Conservation (phyloP, 1,284 basidiomycete species). For the Ustilago crameri region DNA sequence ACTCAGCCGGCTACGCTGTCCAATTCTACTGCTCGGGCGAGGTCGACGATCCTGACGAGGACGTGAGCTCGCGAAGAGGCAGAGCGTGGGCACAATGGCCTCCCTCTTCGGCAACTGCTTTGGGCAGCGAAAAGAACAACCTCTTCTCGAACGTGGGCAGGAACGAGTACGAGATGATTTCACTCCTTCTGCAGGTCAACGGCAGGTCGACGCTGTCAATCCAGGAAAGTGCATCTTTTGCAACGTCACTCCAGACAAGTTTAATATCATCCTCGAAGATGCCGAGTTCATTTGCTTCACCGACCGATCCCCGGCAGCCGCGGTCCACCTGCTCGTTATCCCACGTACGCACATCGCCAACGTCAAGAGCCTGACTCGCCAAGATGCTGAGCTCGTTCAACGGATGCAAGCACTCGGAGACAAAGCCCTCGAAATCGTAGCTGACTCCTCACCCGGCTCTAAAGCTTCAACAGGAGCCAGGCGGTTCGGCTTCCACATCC, state of each 20-base stretch:
- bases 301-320: slow-evolving; percentile 75
- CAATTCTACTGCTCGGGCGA: too few species aligned
- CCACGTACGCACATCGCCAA: slow-evolving; percentile 73
- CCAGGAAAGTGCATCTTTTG: slow-evolving; percentile 73
- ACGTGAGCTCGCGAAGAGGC: background rate
- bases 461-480: slow-evolving; percentile 24
- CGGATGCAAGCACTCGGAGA: slow-evolving; percentile 76
- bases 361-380: slow-evolving; percentile 71
- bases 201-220: slow-evolving; percentile 32
- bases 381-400: slow-evolving; percentile 69
- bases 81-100: slow-evolving; percentile 6
- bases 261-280: slow-evolving; percentile 76
- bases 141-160: background rate
- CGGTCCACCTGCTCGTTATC: slow-evolving; percentile 76
- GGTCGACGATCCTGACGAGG: too few species aligned
- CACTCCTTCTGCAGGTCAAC: slow-evolving; percentile 13
- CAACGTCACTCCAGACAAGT: slow-evolving; percentile 72
- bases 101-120: slow-evolving; percentile 37
- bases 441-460: slow-evolving; percentile 15
- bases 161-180: background rate
- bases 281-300: slow-evolving; percentile 75
- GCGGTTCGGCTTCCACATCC: slow-evolving; percentile 71
- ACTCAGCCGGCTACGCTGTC: too few species aligned
- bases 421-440: slow-evolving; percentile 70
- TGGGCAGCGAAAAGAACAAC: background rate